Evolutionary conservation across 2,329 filamentous ascomycete species (phyloP).

Genomic region (Aspergillus alliaceus): DNA sequence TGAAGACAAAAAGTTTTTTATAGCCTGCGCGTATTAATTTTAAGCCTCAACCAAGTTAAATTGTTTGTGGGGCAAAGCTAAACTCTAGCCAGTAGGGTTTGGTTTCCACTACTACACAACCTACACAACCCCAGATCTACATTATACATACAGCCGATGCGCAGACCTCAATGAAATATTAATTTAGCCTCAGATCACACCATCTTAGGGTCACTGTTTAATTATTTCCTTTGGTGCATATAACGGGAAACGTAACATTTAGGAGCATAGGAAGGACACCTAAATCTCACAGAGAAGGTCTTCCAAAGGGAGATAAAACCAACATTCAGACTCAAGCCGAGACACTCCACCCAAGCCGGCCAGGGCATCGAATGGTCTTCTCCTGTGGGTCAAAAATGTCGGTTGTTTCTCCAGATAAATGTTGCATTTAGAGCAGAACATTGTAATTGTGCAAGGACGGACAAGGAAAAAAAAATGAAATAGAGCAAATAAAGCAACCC

Average conservation of each 20-base stretch:
- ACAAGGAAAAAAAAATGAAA: background rate
- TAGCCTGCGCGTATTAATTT: background rate
- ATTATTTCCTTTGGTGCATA: no score
- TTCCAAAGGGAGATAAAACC: slow-evolving; percentile 23
- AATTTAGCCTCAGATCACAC: no score
- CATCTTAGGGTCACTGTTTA: no score
- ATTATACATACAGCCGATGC: background rate
- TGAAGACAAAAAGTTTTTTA: background rate
- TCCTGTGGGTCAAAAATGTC: slow-evolving; percentile 19
- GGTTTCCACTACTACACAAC: no score
- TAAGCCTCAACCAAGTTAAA: background rate
- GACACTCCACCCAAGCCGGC: slow-evolving; percentile 26
- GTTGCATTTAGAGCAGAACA: slow-evolving; percentile 16
- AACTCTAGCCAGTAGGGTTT: no score
- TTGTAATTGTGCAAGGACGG: no score
- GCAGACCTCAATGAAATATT: background rate
- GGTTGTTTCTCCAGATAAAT: slow-evolving; percentile 21
- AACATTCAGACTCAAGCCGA: slow-evolving; percentile 27
- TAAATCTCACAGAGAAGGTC: slow-evolving; percentile 19
- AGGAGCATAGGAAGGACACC: slow-evolving; percentile 9
- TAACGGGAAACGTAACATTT: background rate
- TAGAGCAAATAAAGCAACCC: background rate
- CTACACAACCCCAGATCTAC: no score
- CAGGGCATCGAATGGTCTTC: slow-evolving; percentile 21
- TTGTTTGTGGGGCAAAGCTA: background rate